phyloP scores from a whole-genome alignment of 441 rosid genomes.

The Metrosideros polymorpha region DNA sequence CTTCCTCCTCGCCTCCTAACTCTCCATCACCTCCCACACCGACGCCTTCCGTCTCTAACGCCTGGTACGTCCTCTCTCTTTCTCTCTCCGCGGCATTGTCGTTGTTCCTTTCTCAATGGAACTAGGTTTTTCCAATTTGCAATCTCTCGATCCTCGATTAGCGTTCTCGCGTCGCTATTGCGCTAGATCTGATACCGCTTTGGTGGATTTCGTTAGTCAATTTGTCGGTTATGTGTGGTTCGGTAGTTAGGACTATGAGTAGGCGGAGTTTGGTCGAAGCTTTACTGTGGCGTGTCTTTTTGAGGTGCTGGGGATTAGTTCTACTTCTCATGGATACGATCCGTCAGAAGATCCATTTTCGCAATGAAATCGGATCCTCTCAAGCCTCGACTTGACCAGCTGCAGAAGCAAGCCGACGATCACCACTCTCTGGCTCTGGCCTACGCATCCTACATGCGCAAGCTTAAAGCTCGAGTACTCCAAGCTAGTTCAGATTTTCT shows the following conservation, averaged over 20 bases:
- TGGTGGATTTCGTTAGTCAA: background rate
- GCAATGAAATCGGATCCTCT: conserved; percentile 84
- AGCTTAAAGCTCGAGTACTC: conserved; percentile 93
- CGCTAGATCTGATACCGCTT: background rate
- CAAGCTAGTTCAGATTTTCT: conserved; percentile 78
- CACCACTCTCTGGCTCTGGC: conserved; percentile 72
- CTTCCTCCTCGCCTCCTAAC: conserved; percentile 40
- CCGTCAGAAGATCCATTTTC: conserved; percentile 60
- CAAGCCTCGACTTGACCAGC: conserved; percentile 82
- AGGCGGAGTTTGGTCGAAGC: background rate
- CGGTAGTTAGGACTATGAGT: background rate
- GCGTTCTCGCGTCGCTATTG: background rate
- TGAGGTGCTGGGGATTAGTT: conserved; percentile 27
- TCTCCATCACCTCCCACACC: conserved; percentile 40
- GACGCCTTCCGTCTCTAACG: conserved; percentile 26
- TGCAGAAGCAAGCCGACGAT: conserved; percentile 91
- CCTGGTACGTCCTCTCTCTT: conserved; percentile 44
- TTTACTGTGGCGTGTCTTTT: background rate
- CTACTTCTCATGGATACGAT: conserved; percentile 31
- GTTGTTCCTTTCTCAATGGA: background rate
- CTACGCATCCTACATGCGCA: conserved; percentile 87
- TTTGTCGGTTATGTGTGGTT: background rate
- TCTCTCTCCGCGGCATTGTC: background rate
- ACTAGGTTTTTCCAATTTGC: background rate
- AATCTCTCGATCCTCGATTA: background rate